Evolutionary conservation across 495 filamentous ascomycete genomes (phyloP).

Genomic region (Cudoniella acicularis): DNA sequence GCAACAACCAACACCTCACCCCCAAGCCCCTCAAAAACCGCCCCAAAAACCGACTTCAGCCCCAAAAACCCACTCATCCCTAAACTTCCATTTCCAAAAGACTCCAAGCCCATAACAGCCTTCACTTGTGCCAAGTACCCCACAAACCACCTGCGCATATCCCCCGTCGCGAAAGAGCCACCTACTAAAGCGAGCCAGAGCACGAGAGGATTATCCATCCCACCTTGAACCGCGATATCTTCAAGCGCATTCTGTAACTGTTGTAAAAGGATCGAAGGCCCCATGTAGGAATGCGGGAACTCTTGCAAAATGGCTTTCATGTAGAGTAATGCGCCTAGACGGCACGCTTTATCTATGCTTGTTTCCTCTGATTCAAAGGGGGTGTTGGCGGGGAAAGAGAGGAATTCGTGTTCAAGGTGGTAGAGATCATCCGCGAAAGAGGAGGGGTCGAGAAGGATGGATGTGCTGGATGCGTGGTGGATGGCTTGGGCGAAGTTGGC

Average conservation of each 20-base stretch:
- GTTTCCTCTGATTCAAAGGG: neutral
- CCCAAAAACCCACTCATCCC: neutral
- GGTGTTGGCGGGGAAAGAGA: slow-evolving; percentile 3
- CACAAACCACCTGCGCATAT: neutral
- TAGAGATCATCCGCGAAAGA: slow-evolving; percentile 12
- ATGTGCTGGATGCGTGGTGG: neutral
- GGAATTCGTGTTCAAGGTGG: slow-evolving; percentile 6
- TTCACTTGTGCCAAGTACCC: neutral
- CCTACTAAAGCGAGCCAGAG: neutral
- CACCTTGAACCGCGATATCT: neutral
- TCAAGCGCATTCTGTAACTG: slow-evolving; percentile 3
- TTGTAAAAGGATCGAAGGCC: slow-evolving; percentile 7
- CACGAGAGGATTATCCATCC: neutral
- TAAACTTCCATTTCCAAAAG: neutral
- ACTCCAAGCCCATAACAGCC: neutral
- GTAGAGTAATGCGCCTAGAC: slow-evolving; percentile 7
- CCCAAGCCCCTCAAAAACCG: too few relatives aligned
- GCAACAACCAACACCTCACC: too few relatives aligned
- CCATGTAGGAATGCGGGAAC: slow-evolving; percentile 7
- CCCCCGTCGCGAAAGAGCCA: neutral
- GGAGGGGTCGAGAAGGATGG: neutral
- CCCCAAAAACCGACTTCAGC: neutral
- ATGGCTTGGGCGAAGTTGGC: slow-evolving; percentile 10
- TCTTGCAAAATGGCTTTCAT: slow-evolving; percentile 15
- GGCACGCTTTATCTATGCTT: slow-evolving; percentile 5